Evolutionary conservation across 2,329 filamentous ascomycete species (phyloP).

Genomic region (Trichoderma sp.): DNA sequence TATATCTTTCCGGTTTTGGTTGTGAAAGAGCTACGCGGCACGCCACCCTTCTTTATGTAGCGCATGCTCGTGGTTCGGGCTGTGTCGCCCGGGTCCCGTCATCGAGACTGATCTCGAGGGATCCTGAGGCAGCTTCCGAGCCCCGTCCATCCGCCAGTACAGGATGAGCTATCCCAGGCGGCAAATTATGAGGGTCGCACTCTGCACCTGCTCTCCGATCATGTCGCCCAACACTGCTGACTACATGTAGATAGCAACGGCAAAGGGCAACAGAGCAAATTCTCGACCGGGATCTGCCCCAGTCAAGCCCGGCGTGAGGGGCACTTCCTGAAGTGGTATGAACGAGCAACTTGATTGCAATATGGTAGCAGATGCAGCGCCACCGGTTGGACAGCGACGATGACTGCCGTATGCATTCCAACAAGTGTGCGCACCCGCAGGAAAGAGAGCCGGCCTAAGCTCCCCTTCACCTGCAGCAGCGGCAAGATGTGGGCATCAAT

Average conservation of each 20-base stretch:
- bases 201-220: neutral
- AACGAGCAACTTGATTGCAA: neutral
- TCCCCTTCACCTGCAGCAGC: neutral
- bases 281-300: neutral
- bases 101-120: neutral
- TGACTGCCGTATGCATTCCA: too few relatives aligned
- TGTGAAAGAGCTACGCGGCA: neutral
- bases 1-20: neutral
- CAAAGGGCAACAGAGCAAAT: neutral
- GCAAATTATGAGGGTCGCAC: neutral
- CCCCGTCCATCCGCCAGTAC: neutral
- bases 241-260: neutral
- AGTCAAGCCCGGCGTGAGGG: neutral
- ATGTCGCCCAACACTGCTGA: slow-evolving; percentile 1
- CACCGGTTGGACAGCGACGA: neutral
- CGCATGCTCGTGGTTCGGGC: neutral
- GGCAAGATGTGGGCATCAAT: neutral
- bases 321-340: neutral
- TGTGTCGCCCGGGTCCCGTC: neutral
- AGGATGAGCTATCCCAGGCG: neutral
- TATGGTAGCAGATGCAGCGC: neutral
- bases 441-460: neutral
- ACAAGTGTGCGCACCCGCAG: neutral
- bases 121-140: neutral
- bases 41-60: neutral